Base-by-base conservation (phyloP, 2,329 filamentous ascomycete genomes). In the Verticillium isaacii region DNA sequence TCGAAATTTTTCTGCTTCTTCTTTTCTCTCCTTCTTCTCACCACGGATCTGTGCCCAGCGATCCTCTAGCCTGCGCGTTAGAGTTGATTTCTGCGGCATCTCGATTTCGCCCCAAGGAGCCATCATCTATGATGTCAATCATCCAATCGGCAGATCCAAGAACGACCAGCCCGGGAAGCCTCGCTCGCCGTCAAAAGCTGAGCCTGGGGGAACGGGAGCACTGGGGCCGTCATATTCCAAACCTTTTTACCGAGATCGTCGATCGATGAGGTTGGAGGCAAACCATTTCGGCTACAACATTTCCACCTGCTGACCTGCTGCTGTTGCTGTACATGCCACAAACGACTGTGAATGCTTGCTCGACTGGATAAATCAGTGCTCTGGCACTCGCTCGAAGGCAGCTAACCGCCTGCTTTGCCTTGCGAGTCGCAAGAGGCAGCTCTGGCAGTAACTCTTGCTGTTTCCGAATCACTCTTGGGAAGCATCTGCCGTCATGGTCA, bases 131-230 rank as follows among this genome's bases (percentile, higher is more conserved):
- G 90, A 86, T 93, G 89, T 90, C 84, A 88, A 90, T 92, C 78
- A 82, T 93, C 90, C 89, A 87, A 91, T 93, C 90, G 92, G 96
- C 93, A 95, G 91, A 88, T 95, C 89, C 91, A 77, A 96, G 89
- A 97, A 77, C 72, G 85, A 95, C 80, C 77, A 78, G 81, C 76
- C 80, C 77, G 77, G 77, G 80, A 79, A 82, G 83, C 85, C 85
- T 83, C 85, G 86, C 82, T 91, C 88, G 88, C 84, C 78, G 75
- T 79, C 69, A 79, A 77, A 82, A 83, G 82, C 80, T 89, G 89
- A 92, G 85, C 85, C 86, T 84, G 82, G 84, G 80, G 79, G 79
- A 80, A 78, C 74, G 74, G 76, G 78, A 67, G 67, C 75, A 78
- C 78, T 78, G 81, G 80, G 82, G 88, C 84, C 85, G 85, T 87